A percentile compares a stretch with the other conserved stretches of the same genome.
These are phyloP conservation scores for Boletus sp. DNA, from an alignment of 768 basidiomycete species.

Conservation along the genomic window DNA sequence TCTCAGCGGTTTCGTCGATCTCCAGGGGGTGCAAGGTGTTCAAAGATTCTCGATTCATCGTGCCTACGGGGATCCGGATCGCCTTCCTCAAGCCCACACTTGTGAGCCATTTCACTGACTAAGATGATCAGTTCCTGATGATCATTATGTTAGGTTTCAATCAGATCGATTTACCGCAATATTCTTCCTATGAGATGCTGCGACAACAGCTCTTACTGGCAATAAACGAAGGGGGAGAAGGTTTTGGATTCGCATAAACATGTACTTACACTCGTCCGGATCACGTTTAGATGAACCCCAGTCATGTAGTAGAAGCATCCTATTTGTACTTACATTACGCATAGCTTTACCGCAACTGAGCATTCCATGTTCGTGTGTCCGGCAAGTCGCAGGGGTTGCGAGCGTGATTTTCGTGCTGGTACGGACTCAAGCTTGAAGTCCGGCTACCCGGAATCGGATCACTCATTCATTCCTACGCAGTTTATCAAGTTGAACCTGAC, in stretches of 20 bases:
- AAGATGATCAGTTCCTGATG: slow-evolving; percentile 11
- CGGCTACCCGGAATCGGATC: slow-evolving; percentile 4
- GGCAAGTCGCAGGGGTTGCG: too few relatives aligned
- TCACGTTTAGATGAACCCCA: slow-evolving; percentile 14
- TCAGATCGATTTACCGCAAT: slow-evolving; percentile 91
- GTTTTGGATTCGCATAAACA: slow-evolving; percentile 76
- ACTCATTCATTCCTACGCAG: neutral
- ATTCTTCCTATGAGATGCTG: slow-evolving; percentile 95
- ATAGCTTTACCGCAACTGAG: slow-evolving; percentile 11
- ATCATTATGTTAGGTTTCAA: slow-evolving; percentile 66
- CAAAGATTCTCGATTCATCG: slow-evolving; percentile 96
- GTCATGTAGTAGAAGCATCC: slow-evolving; percentile 30
- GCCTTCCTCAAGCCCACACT: slow-evolving; percentile 87
- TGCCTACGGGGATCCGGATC: slow-evolving; percentile 82
- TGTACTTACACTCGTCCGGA: slow-evolving; percentile 3
- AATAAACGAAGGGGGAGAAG: slow-evolving; percentile 94
- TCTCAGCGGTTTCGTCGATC: slow-evolving; percentile 87
- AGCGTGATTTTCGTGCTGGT: neutral
- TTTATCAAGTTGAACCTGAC: neutral
- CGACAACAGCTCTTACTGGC: slow-evolving; percentile 86
- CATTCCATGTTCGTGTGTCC: neutral
- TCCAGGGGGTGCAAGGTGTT: slow-evolving; percentile 93
- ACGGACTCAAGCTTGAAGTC: too few relatives aligned
- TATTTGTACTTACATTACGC: slow-evolving; percentile 35
- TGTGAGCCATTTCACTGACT: slow-evolving; percentile 46